These are phyloP conservation scores for Alternaria rosae DNA, from an alignment of 2,329 filamentous ascomycete species.

Conservation along the genomic window DNA sequence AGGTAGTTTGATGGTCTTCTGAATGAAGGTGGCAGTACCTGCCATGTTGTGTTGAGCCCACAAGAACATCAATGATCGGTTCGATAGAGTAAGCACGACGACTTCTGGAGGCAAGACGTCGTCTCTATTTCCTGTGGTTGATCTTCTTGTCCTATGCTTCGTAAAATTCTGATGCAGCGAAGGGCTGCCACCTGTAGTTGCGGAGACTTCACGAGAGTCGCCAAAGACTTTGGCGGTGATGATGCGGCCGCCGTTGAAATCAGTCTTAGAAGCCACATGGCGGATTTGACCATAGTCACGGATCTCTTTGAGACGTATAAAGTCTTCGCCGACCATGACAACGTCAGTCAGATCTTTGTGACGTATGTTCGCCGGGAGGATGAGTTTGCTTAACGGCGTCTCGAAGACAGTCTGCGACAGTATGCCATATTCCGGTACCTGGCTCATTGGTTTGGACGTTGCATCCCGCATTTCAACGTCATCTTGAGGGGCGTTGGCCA, in stretches of 20 bases:
- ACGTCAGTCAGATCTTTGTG: conserved; percentile 77
- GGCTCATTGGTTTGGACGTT: conserved; percentile 40
- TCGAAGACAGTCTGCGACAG: conserved; percentile 79
- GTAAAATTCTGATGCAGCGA: conserved; percentile 22
- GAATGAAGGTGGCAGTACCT: conserved; percentile 66
- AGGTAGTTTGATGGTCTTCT: conserved; percentile 67
- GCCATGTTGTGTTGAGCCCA: conserved; percentile 63
- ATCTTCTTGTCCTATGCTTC: conserved; percentile 19
- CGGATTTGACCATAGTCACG: conserved; percentile 72
- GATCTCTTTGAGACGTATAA: conserved; percentile 81
- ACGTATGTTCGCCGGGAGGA: conserved; percentile 81
- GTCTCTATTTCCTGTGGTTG: conserved; percentile 30
- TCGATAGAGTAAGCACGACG: conserved; percentile 77
- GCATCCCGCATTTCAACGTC: conserved; percentile 37
- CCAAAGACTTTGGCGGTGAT: conserved; percentile 81
- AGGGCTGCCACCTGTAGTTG: conserved; percentile 28
- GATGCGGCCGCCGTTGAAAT: conserved; percentile 78
- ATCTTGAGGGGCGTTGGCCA: conserved; percentile 44
- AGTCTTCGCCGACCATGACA: conserved; percentile 83
- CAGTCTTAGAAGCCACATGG: conserved; percentile 76
- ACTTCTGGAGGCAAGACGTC: conserved; percentile 72
- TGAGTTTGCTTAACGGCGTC: conserved; percentile 77
- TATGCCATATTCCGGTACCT: conserved; percentile 69
- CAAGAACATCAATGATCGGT: conserved; percentile 77
- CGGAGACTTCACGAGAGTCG: conserved; percentile 32